Evolutionary conservation across 306 rosid species (phyloP).

Genomic region (Cicer bijugum): DNA sequence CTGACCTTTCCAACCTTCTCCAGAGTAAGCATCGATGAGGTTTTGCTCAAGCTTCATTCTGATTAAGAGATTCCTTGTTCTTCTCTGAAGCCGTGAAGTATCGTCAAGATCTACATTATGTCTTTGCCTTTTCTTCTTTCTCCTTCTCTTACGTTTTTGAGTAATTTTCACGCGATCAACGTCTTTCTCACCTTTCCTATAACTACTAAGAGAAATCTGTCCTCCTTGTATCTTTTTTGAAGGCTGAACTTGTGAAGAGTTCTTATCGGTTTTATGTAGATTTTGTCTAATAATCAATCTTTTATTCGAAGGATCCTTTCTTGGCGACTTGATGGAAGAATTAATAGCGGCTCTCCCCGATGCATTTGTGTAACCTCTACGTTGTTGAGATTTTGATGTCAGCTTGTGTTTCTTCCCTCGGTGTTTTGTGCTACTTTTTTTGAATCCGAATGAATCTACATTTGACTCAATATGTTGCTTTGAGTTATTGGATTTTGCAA

Average conservation of each 20-base stretch:
- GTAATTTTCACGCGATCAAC: slow-evolving; percentile 48
- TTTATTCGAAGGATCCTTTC: slow-evolving; percentile 44
- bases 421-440: slow-evolving; percentile 51
- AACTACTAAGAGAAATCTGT: slow-evolving; percentile 37
- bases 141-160: slow-evolving; percentile 52
- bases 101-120: slow-evolving; percentile 68
- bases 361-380: slow-evolving; percentile 45
- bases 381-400: slow-evolving; percentile 52
- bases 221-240: slow-evolving; percentile 50
- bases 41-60: slow-evolving; percentile 91
- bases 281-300: slow-evolving; percentile 47
- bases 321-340: slow-evolving; percentile 48
- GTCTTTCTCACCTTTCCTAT: slow-evolving; percentile 46
- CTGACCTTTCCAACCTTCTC: slow-evolving; percentile 98
- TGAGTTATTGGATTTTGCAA: slow-evolving; percentile 54
- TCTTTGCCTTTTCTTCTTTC: slow-evolving; percentile 58
- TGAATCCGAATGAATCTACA: slow-evolving; percentile 45
- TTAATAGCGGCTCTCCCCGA: slow-evolving; percentile 46
- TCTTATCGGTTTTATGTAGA: slow-evolving; percentile 46
- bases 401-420: slow-evolving; percentile 53
- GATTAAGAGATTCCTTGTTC: slow-evolving; percentile 82
- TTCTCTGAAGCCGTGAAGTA: slow-evolving; percentile 74
- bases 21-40: slow-evolving; percentile 95
- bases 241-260: slow-evolving; percentile 52
- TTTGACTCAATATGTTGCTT: slow-evolving; percentile 50